These are phyloP conservation scores for Neurospora cerealis DNA, from an alignment of 495 filamentous ascomycete genomes.

Conservation along the genomic window DNA sequence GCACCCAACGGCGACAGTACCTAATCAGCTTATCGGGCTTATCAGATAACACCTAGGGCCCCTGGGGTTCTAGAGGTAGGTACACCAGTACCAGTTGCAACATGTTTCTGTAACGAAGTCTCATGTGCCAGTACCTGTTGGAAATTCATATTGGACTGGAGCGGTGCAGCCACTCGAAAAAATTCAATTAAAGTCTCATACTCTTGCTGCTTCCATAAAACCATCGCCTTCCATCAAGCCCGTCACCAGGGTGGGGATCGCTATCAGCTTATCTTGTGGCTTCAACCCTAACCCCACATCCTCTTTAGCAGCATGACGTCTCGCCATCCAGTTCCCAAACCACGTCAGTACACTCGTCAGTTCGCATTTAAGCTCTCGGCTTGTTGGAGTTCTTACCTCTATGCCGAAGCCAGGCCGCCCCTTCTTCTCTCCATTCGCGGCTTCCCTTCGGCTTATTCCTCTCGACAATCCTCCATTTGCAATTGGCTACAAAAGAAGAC, in stretches of 20 bases:
- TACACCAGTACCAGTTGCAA: neutral
- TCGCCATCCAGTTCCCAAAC: neutral
- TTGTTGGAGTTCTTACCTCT: neutral
- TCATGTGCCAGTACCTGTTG: too few species aligned
- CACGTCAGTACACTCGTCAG: too few species aligned
- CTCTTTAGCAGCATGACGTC: neutral
- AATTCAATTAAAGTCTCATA: too few species aligned
- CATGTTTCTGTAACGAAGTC: neutral
- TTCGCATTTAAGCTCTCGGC: neutral
- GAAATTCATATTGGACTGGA: neutral
- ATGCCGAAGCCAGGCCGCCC: neutral
- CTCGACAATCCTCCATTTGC: neutral
- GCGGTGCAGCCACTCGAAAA: too few species aligned
- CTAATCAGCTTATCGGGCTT: neutral
- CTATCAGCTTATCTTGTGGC: neutral
- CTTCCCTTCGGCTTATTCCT: neutral
- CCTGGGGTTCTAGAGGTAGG: too few species aligned
- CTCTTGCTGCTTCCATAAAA: too few species aligned
- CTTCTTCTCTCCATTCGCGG: neutral
- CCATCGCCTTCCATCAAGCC: neutral
- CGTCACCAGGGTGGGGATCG: neutral
- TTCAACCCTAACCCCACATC: neutral
- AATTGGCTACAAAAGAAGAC: neutral
- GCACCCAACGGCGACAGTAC: neutral
- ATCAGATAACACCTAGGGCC: neutral